These are phyloP conservation scores for Globisporangium nagaii DNA, from an alignment of 352 stramenopile species.

Conservation along the genomic window DNA sequence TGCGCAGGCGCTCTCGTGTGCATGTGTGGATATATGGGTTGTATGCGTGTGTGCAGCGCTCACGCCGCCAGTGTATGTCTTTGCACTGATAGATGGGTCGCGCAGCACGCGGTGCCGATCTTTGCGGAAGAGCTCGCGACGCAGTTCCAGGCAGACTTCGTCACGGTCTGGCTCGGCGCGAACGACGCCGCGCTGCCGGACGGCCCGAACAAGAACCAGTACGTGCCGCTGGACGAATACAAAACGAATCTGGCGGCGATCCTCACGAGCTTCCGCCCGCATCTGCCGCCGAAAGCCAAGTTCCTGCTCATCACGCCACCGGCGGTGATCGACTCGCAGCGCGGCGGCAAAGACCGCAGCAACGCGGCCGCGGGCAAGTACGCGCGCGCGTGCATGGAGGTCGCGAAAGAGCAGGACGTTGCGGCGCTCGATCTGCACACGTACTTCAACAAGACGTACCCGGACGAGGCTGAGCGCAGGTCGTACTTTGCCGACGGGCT, in stretches of 20 bases:
- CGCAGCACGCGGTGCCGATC: conserved; percentile 33
- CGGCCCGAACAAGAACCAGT: conserved; percentile 21
- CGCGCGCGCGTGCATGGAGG: conserved; percentile 28
- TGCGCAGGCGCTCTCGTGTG: not conserved
- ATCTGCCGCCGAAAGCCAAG: conserved; percentile 14
- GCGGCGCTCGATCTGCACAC: conserved; percentile 34
- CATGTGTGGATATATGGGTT: not conserved
- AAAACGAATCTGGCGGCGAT: conserved; percentile 28
- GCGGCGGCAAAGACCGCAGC: conserved; percentile 26
- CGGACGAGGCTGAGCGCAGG: conserved; percentile 14
- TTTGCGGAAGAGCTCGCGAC: conserved; percentile 26
- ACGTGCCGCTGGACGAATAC: conserved; percentile 44
- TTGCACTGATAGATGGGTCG: conserved; percentile 28
- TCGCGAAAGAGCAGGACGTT: conserved; percentile 16
- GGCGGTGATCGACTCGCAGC: conserved; percentile 26
- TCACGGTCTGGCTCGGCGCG: conserved; percentile 53
- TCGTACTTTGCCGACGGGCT: conserved; percentile 36
- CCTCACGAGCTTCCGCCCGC: conserved; percentile 15
- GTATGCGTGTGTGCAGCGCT: not conserved
- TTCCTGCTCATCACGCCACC: conserved; percentile 46
- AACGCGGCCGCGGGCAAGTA: conserved; percentile 32
- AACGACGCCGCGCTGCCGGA: conserved; percentile 46
- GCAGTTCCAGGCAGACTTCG: conserved; percentile 22
- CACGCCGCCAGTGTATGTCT: not conserved
- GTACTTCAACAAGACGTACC: conserved; percentile 32